A percentile compares a stretch with the other conserved stretches of the same genome.
phyloP scores from a whole-genome alignment of 441 rosid species.

The Eutrema salsugineum region DNA sequence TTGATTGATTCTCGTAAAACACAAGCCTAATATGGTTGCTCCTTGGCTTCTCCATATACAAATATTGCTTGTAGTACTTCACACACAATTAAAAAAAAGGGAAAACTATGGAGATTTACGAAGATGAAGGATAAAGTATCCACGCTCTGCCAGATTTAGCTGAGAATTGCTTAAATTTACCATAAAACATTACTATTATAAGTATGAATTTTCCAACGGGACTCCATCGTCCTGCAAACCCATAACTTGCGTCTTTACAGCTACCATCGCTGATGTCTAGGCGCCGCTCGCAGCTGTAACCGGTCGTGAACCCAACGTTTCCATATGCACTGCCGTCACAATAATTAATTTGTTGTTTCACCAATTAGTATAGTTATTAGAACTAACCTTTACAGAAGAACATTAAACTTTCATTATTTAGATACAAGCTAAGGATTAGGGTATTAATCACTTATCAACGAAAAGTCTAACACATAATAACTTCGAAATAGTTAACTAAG shows the following conservation, averaged over 20 bases:
- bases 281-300: slow-evolving; percentile 52
- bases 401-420: not conserved
- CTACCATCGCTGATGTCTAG: not conserved
- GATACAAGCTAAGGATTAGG: too few relatives aligned
- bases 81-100: not conserved
- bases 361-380: not conserved
- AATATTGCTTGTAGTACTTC: not conserved
- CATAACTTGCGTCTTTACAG: slow-evolving; percentile 42
- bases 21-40: not conserved
- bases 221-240: slow-evolving; percentile 60
- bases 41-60: not conserved
- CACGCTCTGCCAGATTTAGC: slow-evolving; percentile 50
- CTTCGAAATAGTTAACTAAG: too few relatives aligned
- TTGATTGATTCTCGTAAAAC: not conserved
- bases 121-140: slow-evolving; percentile 35
- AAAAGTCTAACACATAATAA: too few relatives aligned
- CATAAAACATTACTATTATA: slow-evolving; percentile 53
- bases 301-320: slow-evolving; percentile 61
- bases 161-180: slow-evolving; percentile 54
- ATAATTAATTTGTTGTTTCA: not conserved
- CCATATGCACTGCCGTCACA: slow-evolving; percentile 53
- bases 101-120: not conserved
- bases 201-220: slow-evolving; percentile 43
- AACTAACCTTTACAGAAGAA: not conserved
- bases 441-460: too few relatives aligned